Evolutionary conservation across 768 basidiomycete genomes (phyloP).

Genomic region (Rhodotorula diobovata): DNA sequence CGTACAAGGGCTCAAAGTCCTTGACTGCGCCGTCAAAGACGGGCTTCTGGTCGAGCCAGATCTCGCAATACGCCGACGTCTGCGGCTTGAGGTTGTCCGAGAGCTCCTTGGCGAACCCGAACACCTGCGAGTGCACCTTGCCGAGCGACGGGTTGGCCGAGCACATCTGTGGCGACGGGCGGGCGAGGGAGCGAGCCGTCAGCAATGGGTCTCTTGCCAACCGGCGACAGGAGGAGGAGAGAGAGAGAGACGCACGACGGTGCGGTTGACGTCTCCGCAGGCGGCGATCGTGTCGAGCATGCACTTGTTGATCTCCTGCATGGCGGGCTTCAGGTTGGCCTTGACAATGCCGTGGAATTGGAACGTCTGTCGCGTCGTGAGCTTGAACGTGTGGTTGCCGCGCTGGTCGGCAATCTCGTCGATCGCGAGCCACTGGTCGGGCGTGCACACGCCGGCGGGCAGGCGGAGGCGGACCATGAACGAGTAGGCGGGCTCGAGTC

Average conservation of each 20-base stretch:
- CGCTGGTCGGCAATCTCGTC: slow-evolving; percentile 94
- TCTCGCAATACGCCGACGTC: slow-evolving; percentile 94
- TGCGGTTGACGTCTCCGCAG: slow-evolving; percentile 92
- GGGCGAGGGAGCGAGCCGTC: neutral
- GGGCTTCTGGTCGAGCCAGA: slow-evolving; percentile 96
- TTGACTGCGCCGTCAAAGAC: slow-evolving; percentile 89
- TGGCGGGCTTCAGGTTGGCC: slow-evolving; percentile 87
- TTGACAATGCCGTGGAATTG: slow-evolving; percentile 99
- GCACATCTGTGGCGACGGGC: slow-evolving; percentile 56
- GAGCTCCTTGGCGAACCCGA: slow-evolving; percentile 73
- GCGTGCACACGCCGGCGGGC: slow-evolving; percentile 89
- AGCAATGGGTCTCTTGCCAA: no score
- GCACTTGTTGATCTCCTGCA: slow-evolving; percentile 88
- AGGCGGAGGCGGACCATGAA: slow-evolving; percentile 99
- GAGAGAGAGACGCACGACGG: slow-evolving; percentile 25
- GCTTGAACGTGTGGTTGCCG: slow-evolving; percentile 88
- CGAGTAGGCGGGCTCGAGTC: slow-evolving; percentile 87
- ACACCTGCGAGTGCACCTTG: slow-evolving; percentile 76
- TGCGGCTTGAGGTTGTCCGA: slow-evolving; percentile 82
- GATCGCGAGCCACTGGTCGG: slow-evolving; percentile 90
- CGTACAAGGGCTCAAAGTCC: slow-evolving; percentile 89
- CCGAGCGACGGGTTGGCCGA: slow-evolving; percentile 86
- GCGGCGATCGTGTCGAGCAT: slow-evolving; percentile 94
- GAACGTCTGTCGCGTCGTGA: slow-evolving; percentile 96
- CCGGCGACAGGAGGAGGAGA: neutral